Evolutionary conservation across 768 basidiomycete genomes (phyloP), one percentile per base, ranked within the genome.

Genomic region (Naganishia randhawae): DNA sequence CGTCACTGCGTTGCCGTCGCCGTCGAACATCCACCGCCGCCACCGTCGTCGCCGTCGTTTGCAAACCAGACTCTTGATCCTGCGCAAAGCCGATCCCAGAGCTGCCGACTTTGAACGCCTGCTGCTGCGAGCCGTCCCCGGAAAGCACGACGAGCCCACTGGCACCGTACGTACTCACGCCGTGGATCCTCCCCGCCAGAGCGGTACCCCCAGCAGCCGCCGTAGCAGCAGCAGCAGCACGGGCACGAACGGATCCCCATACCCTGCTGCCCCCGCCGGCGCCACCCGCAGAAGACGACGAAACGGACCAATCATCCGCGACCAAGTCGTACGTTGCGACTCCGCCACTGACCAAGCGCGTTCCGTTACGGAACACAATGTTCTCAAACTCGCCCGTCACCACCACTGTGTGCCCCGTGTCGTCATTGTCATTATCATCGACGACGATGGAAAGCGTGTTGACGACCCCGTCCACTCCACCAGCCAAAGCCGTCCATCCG

Each of bases 401-500:
- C 48, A 87, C 83, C 13, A 95, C 68, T 29, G 31, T 41, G 11
- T 52, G 42, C 3, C 53, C n/a, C n/a, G n/a, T n/a, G n/a, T n/a
- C n/a, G n/a, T n/a, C n/a, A n/a, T n/a, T n/a, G n/a, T n/a, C n/a
- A n/a, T n/a, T n/a, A n/a, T n/a, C 66, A 29, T 62, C 35, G 17
- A 76, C 35, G 13, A 73, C 71, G 11, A 48, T 17, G 3, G 45
- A 1, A 25, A 99, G 81, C 35, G 83, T 84, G 6, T 83, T 81
- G n/a, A 97, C 92, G 2, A 74, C 72, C 0, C 92, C 92, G 67
- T 94, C 83, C 11, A 95, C 82, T 42, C 93, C 93, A 65, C 85
- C 87, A 8, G 82, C 85, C 3, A 96, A 81, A 1, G 88, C 67
- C 16, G 78, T 80, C 93, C 93, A 97, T 11, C 83, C 75, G 68